These are phyloP conservation scores for Stereocaulon alpinum DNA, from an alignment of 495 filamentous ascomycete species.

Conservation along the genomic window DNA sequence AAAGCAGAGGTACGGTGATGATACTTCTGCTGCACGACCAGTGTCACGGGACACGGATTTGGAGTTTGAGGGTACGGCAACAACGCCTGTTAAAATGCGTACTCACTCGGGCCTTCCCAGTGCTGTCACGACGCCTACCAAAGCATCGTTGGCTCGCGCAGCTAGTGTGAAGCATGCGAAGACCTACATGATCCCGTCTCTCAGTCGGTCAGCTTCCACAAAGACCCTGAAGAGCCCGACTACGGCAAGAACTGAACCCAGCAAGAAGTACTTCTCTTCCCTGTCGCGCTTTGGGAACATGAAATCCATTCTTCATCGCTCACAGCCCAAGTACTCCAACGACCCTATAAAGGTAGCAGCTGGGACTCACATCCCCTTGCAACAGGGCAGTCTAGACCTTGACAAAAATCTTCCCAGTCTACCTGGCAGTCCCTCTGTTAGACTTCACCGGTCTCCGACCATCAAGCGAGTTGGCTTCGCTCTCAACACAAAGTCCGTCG, in stretches of 20 bases:
- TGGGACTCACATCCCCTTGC: slow-evolving; percentile 47
- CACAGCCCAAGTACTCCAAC: slow-evolving; percentile 49
- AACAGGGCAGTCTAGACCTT: slow-evolving; percentile 35
- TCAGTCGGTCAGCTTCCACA: slow-evolving; percentile 38
- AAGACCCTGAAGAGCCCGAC: slow-evolving; percentile 24
- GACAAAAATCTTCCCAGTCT: slow-evolving; percentile 35
- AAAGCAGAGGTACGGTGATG: slow-evolving; percentile 48
- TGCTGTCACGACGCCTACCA: slow-evolving; percentile 67
- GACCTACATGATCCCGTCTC: slow-evolving; percentile 44
- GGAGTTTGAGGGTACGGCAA: slow-evolving; percentile 31
- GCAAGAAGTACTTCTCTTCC: slow-evolving; percentile 23
- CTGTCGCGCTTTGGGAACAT: slow-evolving; percentile 27
- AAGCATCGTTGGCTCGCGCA: slow-evolving; percentile 60
- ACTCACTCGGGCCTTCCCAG: slow-evolving; percentile 29
- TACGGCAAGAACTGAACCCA: slow-evolving; percentile 19
- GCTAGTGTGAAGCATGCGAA: slow-evolving; percentile 48
- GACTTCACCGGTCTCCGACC: slow-evolving; percentile 30
- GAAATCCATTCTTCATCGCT: slow-evolving; percentile 53
- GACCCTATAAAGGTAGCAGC: slow-evolving; percentile 51
- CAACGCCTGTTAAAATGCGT: slow-evolving; percentile 33
- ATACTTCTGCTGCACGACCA: slow-evolving; percentile 46
- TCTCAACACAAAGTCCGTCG: slow-evolving; percentile 37
- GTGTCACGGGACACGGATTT: slow-evolving; percentile 39
- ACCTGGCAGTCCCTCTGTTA: slow-evolving; percentile 19
- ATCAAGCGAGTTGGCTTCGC: slow-evolving; percentile 56